Percentiles rank a stretch among this genome's conserved stretches.
Evolutionary conservation across 2,329 filamentous ascomycete genomes (phyloP).

Genomic region (Colletotrichum godetiae): DNA sequence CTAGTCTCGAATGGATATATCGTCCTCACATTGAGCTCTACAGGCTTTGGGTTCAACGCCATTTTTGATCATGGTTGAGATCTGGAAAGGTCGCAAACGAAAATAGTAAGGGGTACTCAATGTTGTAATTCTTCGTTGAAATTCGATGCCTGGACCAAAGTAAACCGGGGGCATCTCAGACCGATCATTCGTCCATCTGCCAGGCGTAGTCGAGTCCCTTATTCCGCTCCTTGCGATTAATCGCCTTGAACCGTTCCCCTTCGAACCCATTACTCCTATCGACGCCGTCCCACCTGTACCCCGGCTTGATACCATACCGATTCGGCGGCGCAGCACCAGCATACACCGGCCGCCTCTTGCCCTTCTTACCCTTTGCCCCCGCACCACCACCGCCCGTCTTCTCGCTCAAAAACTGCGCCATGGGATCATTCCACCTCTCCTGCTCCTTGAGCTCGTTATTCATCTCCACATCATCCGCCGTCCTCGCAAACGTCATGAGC

Average conservation of each 20-base stretch:
- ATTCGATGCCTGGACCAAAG: neutral
- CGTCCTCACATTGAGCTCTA: neutral
- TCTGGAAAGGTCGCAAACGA: neutral
- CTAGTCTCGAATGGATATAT: too few relatives aligned
- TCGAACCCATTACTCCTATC: slow-evolving; percentile 95
- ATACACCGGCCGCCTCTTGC: slow-evolving; percentile 74
- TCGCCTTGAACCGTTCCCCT: slow-evolving; percentile 88
- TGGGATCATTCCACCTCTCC: slow-evolving; percentile 94
- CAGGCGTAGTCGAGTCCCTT: slow-evolving; percentile 89
- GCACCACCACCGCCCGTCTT: slow-evolving; percentile 47
- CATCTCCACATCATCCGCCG: slow-evolving; percentile 86
- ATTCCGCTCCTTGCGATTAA: slow-evolving; percentile 81
- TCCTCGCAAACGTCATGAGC: slow-evolving; percentile 82
- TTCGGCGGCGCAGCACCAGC: slow-evolving; percentile 86
- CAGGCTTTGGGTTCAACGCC: too few relatives aligned
- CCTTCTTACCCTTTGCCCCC: slow-evolving; percentile 41
- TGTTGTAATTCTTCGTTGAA: neutral
- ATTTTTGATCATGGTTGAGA: neutral
- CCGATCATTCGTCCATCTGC: slow-evolving; percentile 88
- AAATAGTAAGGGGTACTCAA: neutral
- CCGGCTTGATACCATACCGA: slow-evolving; percentile 91
- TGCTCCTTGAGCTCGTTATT: slow-evolving; percentile 84
- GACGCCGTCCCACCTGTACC: slow-evolving; percentile 96
- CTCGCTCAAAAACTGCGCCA: slow-evolving; percentile 78
- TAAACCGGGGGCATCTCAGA: neutral